Percentiles rank a stretch among this genome's conserved stretches.
Conservation (phyloP, 1,139 yeast genomes). For the Blastobotrys serpentis region DNA sequence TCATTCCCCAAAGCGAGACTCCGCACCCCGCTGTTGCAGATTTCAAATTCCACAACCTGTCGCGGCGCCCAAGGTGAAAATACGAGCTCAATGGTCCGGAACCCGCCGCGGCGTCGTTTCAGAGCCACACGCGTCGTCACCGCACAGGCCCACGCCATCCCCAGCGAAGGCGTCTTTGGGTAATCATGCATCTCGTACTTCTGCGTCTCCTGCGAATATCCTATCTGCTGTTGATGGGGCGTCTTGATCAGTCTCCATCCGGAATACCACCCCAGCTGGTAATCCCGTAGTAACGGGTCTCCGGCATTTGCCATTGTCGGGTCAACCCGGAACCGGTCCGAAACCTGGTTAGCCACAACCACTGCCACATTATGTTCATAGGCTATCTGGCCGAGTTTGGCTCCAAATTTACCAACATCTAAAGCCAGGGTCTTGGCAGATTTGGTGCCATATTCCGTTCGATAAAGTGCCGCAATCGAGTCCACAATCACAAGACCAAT, state of each 20-base stretch:
- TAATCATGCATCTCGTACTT: slow-evolving; percentile 8
- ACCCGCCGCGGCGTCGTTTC: slow-evolving; percentile 33
- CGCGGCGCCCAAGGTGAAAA: slow-evolving; percentile 37
- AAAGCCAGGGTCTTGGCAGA: slow-evolving; percentile 7
- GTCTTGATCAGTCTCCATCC: slow-evolving; percentile 55
- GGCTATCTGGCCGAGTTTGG: slow-evolving; percentile 50
- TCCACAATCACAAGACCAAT: slow-evolving; percentile 66
- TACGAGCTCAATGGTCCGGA: slow-evolving; percentile 41
- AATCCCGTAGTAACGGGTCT: slow-evolving; percentile 44
- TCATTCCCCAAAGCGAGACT: slow-evolving; percentile 7
- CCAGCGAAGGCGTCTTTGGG: slow-evolving; percentile 40
- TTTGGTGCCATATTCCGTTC: slow-evolving; percentile 50
- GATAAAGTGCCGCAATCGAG: slow-evolving; percentile 80
- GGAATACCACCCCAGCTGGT: slow-evolving; percentile 67
- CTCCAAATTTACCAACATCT: not conserved
- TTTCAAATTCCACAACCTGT: slow-evolving; percentile 22
- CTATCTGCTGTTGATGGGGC: slow-evolving; percentile 7
- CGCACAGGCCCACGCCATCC: slow-evolving; percentile 46
- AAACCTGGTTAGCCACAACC: slow-evolving; percentile 77
- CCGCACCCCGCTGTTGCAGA: slow-evolving; percentile 17
- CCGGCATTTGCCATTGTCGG: slow-evolving; percentile 24
- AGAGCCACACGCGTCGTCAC: slow-evolving; percentile 43
- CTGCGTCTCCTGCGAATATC: slow-evolving; percentile 6
- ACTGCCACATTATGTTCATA: slow-evolving; percentile 53
- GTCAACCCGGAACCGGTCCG: slow-evolving; percentile 45